These are phyloP conservation scores for Psilocybe sp. DNA, from an alignment of 768 basidiomycete species.

Conservation along the genomic window DNA sequence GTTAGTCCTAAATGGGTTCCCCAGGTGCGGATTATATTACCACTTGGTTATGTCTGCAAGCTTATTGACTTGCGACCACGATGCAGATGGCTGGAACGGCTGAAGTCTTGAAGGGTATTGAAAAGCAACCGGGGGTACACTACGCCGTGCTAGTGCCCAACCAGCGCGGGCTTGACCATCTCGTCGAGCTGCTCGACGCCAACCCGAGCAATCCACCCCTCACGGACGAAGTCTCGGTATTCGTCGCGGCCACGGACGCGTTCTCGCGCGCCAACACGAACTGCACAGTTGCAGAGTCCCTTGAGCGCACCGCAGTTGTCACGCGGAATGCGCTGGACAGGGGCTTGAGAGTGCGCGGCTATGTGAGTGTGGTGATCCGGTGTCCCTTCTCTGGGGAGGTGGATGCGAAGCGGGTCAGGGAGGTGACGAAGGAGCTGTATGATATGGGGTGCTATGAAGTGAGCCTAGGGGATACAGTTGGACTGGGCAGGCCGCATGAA, in stretches of 20 bases:
- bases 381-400: slow-evolving; percentile 88
- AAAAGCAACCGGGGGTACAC: slow-evolving; percentile 50
- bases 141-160: slow-evolving; percentile 86
- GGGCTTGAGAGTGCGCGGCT: slow-evolving; percentile 75
- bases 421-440: slow-evolving; percentile 65
- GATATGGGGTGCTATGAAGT: slow-evolving; percentile 96
- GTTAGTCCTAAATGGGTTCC: slow-evolving; percentile 94
- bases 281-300: slow-evolving; percentile 65
- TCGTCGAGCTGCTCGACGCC: slow-evolving; percentile 53
- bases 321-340: slow-evolving; percentile 54
- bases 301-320: slow-evolving; percentile 62
- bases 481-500: slow-evolving; percentile 73
- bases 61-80: background rate
- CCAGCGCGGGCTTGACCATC: slow-evolving; percentile 67
- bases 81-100: slow-evolving; percentile 84
- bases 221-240: slow-evolving; percentile 84
- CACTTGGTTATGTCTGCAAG: background rate
- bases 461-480: slow-evolving; percentile 90
- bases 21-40: slow-evolving; percentile 49
- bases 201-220: slow-evolving; percentile 41
- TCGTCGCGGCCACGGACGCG: slow-evolving; percentile 84
- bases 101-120: slow-evolving; percentile 62
- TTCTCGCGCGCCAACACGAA: slow-evolving; percentile 89
- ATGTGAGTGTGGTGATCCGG: slow-evolving; percentile 78
- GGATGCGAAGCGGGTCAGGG: slow-evolving; percentile 58